Conservation (phyloP, 495 filamentous ascomycete species). For the Aspergillus sclerotiicarbonarius region DNA sequence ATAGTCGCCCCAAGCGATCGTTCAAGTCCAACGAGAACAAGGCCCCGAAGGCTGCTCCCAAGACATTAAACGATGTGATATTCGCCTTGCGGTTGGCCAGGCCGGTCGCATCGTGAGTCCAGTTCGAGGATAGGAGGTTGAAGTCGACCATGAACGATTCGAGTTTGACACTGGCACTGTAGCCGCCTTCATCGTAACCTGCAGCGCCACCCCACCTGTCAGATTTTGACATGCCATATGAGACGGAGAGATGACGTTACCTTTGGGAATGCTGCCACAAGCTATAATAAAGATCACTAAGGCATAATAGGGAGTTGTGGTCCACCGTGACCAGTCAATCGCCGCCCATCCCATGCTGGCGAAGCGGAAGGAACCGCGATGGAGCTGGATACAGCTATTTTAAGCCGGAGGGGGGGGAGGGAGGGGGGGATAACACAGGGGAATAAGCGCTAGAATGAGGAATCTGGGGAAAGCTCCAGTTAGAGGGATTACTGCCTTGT, state of each 20-base stretch:
- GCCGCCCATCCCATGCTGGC: slow-evolving; percentile 28
- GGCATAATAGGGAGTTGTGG: slow-evolving; percentile 40
- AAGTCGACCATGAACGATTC: slow-evolving; percentile 41
- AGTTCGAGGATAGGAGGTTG: slow-evolving; percentile 36
- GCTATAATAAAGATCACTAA: slow-evolving; percentile 41
- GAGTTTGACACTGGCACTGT: slow-evolving; percentile 42
- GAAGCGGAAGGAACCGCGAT: slow-evolving; percentile 3
- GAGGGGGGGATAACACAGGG: neutral
- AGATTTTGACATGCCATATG: neutral
- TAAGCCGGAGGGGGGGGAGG: too few relatives aligned
- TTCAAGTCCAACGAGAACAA: slow-evolving; percentile 39
- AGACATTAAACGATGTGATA: slow-evolving; percentile 46
- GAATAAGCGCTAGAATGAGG: slow-evolving; percentile 8
- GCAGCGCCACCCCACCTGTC: slow-evolving; percentile 7
- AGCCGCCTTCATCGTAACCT: slow-evolving; percentile 51
- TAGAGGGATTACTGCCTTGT: too few relatives aligned
- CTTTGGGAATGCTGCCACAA: slow-evolving; percentile 46
- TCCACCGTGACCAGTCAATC: slow-evolving; percentile 36
- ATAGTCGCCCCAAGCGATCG: slow-evolving; percentile 40
- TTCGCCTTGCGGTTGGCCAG: slow-evolving; percentile 44
- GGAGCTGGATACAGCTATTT: neutral
- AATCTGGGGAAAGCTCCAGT: slow-evolving; percentile 20
- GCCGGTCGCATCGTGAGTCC: slow-evolving; percentile 33
- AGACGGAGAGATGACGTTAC: slow-evolving; percentile 17
- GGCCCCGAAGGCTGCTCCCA: slow-evolving; percentile 44